Percentiles rank a stretch among this genome's conserved stretches.
Conservation (phyloP, 768 basidiomycete genomes). For the Lactarius psammicola region DNA sequence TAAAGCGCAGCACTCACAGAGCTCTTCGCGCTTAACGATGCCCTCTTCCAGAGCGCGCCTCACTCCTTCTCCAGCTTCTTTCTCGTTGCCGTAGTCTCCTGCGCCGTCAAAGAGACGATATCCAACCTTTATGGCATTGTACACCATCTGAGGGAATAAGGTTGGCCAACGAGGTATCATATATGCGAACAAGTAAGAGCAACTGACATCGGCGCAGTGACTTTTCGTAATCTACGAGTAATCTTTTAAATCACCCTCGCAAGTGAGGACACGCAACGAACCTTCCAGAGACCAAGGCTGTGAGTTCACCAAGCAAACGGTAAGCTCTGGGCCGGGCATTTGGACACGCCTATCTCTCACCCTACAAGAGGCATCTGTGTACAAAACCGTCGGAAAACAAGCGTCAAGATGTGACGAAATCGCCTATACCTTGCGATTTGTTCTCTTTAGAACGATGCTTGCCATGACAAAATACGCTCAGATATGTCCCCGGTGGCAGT, state of each 20-base stretch:
- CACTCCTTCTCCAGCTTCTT: conserved; percentile 78
- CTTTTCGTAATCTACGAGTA: conserved; percentile 52
- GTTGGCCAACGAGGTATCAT: not conserved
- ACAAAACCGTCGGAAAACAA: conserved; percentile 12
- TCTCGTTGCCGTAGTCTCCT: conserved; percentile 88
- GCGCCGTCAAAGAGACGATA: conserved; percentile 88
- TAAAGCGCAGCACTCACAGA: conserved; percentile 54
- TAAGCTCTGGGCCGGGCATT: conserved; percentile 20
- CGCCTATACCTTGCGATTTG: conserved; percentile 51
- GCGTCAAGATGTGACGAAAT: conserved; percentile 6
- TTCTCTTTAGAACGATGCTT: conserved; percentile 54
- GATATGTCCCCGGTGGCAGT: conserved; percentile 21
- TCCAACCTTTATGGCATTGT: conserved; percentile 80
- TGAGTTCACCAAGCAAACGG: not conserved
- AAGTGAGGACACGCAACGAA: conserved; percentile 29
- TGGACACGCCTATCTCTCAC: conserved; percentile 40
- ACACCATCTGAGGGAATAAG: conserved; percentile 56
- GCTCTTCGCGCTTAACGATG: conserved; percentile 81
- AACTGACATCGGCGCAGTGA: conserved; percentile 54
- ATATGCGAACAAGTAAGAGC: not conserved
- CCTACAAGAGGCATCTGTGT: conserved; percentile 68
- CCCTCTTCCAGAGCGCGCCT: conserved; percentile 76
- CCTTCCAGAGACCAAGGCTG: conserved; percentile 75
- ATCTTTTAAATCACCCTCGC: not conserved
- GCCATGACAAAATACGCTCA: conserved; percentile 43